A percentile compares a stretch with the other conserved stretches of the same genome.
Evolutionary conservation across 139 green algal genomes (phyloP).

Genomic region (Volvox reticuliferus): DNA sequence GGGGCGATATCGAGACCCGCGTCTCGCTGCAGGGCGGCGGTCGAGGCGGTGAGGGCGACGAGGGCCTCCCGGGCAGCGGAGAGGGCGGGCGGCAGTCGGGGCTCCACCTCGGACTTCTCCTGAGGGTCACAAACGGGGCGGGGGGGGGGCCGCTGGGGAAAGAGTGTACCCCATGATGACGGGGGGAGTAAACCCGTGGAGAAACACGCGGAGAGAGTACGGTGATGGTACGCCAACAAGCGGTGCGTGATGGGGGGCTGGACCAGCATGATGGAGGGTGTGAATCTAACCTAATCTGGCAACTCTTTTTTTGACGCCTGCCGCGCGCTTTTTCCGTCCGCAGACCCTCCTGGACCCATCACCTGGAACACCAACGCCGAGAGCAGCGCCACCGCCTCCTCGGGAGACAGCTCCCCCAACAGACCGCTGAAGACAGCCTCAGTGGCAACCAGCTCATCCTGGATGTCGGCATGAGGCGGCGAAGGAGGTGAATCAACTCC

Average conservation of each 20-base stretch:
- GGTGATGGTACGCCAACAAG: too few relatives aligned
- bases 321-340: too few relatives aligned
- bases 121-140: conserved; percentile 72
- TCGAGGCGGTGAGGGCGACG: conserved; percentile 62
- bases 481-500: too few relatives aligned
- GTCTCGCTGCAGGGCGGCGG: conserved; percentile 74
- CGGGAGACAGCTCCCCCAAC: conserved; percentile 80
- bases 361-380: conserved; percentile 95
- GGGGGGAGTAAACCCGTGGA: too few relatives aligned
- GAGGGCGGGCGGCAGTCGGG: conserved; percentile 72
- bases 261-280: too few relatives aligned
- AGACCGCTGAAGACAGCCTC: conserved; percentile 94
- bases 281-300: too few relatives aligned
- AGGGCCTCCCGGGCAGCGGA: conserved; percentile 63
- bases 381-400: conserved; percentile 94
- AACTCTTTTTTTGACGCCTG: too few relatives aligned
- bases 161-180: too few relatives aligned
- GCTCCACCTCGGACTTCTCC: conserved; percentile 89
- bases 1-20: conserved; percentile 68
- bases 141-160: background rate
- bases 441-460: conserved; percentile 92
- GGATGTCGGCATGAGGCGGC: background rate
- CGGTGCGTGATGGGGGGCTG: too few relatives aligned
- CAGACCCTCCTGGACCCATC: too few relatives aligned
- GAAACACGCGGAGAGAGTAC: too few relatives aligned